Base-by-base conservation (phyloP, 2,329 filamentous ascomycete genomes). In the Aaosphaeria pasadenensis region DNA sequence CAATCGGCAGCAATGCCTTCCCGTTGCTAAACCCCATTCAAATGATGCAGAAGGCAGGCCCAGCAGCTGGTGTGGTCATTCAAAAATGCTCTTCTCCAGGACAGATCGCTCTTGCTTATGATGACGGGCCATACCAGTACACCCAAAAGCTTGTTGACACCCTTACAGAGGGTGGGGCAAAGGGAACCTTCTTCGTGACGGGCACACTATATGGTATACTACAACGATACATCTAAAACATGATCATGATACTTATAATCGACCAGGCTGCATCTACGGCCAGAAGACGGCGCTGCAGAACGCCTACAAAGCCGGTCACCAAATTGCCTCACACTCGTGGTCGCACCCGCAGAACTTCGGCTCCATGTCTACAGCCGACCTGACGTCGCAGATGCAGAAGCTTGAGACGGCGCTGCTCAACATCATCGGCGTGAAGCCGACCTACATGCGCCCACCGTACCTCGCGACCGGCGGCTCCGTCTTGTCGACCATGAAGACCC, bases 361-460 rank as follows among this genome's bases (percentile, higher is more conserved):
- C 46, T 62, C 59, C 17, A 40, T 70, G 43, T 66, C 62, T 1
- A 46, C 56, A 11, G 47, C 50, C 24, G 63, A 65, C 39, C 52
- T 70, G 1, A 67, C 59, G 4, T 52, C 49, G 6, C 59, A 70
- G 50, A 70, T 70, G 66, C 49, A 54, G 30, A 55, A 56, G 39
- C 53, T 70, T 7, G 66, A 70, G 43, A 57, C 55, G n/a, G 66
- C 66, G 2, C 55, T 68, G 32, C 53, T 63, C 48, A 68, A 66
- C 55, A 69, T 70, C 48, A 67, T 69, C 45, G 66, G 66, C 48
- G 56, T 59, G 13, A 66, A 66, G 48, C 66, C 66, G 3, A 70
- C 66, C 0, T 70, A 70, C 55, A 69, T 69, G 66, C 66, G 66
- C 0, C 66, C 66, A 1, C 66, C 66, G 0, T 69, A 70, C 47